These are phyloP conservation scores for Sicyos baderoa DNA, from an alignment of 306 rosid species.

Conservation along the genomic window DNA sequence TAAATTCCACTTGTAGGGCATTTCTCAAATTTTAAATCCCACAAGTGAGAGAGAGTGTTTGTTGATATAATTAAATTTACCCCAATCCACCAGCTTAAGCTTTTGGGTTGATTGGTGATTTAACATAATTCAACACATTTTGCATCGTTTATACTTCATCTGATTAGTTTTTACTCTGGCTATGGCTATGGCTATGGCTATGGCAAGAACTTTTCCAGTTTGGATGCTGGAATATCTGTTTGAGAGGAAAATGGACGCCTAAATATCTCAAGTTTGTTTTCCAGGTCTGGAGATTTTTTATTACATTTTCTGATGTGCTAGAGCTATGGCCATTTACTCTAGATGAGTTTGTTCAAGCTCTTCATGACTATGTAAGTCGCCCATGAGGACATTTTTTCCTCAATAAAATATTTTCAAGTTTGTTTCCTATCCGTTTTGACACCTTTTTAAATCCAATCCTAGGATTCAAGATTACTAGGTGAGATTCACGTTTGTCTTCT, in stretches of 20 bases:
- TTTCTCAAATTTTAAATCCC: no score
- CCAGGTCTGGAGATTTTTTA: conserved; percentile 94
- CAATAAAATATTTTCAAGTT: not conserved
- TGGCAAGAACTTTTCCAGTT: conserved; percentile 16
- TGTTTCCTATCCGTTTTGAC: conserved; percentile 15
- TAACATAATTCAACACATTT: no score
- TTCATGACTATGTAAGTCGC: conserved; percentile 84
- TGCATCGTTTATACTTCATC: not conserved
- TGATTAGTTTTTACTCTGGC: not conserved
- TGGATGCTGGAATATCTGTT: conserved; percentile 6
- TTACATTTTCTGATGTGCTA: conserved; percentile 87
- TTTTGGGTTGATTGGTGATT: no score
- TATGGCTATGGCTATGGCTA: no score
- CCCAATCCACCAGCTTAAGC: no score
- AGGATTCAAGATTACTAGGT: conserved; percentile 94
- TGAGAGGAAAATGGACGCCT: not conserved
- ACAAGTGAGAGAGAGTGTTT: no score
- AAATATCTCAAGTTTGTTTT: conserved; percentile 18
- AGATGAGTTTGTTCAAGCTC: conserved; percentile 90
- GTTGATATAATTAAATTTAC: no score
- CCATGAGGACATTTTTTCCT: conserved; percentile 19
- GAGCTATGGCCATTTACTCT: conserved; percentile 94
- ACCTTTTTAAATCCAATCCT: conserved; percentile 28
- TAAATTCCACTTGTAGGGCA: no score
- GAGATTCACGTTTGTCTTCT: conserved; percentile 90